A percentile compares a stretch with the other conserved stretches of the same genome.
Evolutionary conservation across 2,329 filamentous ascomycete genomes (phyloP).

Genomic region (Polytolypa hystricis): DNA sequence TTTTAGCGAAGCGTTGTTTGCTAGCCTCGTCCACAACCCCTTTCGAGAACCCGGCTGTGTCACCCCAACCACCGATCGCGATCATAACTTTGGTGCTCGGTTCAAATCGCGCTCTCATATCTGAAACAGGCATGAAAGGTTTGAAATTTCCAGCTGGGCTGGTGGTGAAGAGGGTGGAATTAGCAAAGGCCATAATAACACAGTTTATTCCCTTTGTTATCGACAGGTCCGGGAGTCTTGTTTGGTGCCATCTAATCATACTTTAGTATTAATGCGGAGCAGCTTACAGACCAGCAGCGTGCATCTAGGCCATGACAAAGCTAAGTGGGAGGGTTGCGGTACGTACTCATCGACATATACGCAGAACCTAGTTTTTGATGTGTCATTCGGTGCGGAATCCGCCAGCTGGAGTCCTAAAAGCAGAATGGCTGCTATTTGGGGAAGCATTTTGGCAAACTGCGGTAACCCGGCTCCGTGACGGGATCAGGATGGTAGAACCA

Average conservation of each 20-base stretch:
- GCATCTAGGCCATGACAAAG: background rate
- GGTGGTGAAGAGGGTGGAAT: constrained; percentile 39
- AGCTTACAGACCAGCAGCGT: too few relatives aligned
- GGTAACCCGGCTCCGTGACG: too few relatives aligned
- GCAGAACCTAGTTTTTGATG: too few relatives aligned
- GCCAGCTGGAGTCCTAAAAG: constrained; percentile 22
- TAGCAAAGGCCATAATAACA: constrained; percentile 46
- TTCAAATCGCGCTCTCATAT: constrained; percentile 43
- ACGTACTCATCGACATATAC: constrained; percentile 41
- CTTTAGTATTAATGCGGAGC: too few relatives aligned
- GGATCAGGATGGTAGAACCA: too few relatives aligned
- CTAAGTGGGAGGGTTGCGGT: background rate
- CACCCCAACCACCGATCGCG: constrained; percentile 60
- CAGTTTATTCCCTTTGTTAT: constrained; percentile 40
- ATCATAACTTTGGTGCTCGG: constrained; percentile 52
- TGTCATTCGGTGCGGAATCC: too few relatives aligned
- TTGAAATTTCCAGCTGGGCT: constrained; percentile 34
- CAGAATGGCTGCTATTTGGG: constrained; percentile 9
- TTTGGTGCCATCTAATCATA: constrained; percentile 31
- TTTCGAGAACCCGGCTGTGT: constrained; percentile 46
- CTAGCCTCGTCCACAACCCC: constrained; percentile 43
- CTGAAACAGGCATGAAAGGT: constrained; percentile 43
- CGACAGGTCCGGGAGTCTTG: constrained; percentile 22
- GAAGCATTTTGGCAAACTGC: constrained; percentile 4
- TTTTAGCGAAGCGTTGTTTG: constrained; percentile 50